Percentiles rank a stretch among this genome's conserved stretches.
These are phyloP conservation scores for Phytopythium montanum DNA, from an alignment of 352 stramenopile genomes.

Conservation along the genomic window DNA sequence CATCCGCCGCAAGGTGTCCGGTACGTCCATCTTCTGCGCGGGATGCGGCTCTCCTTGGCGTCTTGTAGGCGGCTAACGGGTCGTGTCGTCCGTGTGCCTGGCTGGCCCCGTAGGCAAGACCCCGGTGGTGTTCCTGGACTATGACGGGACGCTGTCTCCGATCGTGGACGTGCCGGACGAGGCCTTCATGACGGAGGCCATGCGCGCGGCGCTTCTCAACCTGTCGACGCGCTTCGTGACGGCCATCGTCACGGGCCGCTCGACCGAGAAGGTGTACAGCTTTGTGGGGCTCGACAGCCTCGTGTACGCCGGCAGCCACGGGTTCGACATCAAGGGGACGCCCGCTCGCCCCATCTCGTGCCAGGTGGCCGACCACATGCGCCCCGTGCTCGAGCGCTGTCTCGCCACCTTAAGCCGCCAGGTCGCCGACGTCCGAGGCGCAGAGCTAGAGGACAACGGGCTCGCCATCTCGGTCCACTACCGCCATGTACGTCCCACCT, in stretches of 20 bases:
- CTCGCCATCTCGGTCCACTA: slow-evolving; percentile 81
- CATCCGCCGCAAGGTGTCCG: slow-evolving; percentile 51
- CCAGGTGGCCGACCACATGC: slow-evolving; percentile 51
- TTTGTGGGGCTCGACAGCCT: slow-evolving; percentile 77
- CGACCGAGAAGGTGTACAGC: slow-evolving; percentile 71
- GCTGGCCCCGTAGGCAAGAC: slow-evolving; percentile 46
- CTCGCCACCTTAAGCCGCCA: slow-evolving; percentile 29
- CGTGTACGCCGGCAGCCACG: slow-evolving; percentile 78
- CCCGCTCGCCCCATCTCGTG: slow-evolving; percentile 52
- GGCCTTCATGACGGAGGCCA: slow-evolving; percentile 66
- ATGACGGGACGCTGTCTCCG: slow-evolving; percentile 72
- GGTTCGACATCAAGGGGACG: slow-evolving; percentile 76
- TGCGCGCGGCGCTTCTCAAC: slow-evolving; percentile 47
- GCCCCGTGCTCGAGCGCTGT: slow-evolving; percentile 40
- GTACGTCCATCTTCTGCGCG: slow-evolving; percentile 18
- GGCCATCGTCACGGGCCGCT: slow-evolving; percentile 69
- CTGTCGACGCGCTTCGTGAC: slow-evolving; percentile 71
- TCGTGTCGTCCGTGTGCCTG: too few species aligned
- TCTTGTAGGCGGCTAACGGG: slow-evolving; percentile 11
- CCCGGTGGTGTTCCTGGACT: slow-evolving; percentile 71
- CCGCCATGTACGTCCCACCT: slow-evolving; percentile 34
- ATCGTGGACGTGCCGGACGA: slow-evolving; percentile 74
- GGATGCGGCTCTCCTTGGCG: background rate
- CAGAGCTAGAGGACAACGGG: slow-evolving; percentile 76
- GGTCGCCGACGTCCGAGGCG: slow-evolving; percentile 39